A percentile compares a stretch with the other conserved stretches of the same genome.
Evolutionary conservation across 139 green algal genomes (phyloP).

Genomic region (Dunaliella sp.): DNA sequence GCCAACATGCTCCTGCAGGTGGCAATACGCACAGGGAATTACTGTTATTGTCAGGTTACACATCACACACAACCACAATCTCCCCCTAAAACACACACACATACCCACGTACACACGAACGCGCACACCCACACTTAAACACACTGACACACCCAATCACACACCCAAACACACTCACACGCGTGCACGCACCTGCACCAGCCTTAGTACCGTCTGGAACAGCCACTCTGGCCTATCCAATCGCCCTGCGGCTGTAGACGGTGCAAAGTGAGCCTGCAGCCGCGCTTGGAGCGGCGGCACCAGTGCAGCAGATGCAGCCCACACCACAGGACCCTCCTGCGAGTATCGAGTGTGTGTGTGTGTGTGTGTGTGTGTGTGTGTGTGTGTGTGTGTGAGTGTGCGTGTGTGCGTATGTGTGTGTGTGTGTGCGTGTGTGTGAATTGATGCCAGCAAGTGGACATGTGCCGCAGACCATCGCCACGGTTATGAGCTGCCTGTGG

Average conservation of each 20-base stretch:
- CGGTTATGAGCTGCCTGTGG: no score
- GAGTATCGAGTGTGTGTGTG: neutral
- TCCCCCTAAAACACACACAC: no score
- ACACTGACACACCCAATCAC: neutral
- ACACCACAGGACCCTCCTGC: constrained; percentile 2
- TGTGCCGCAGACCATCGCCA: no score
- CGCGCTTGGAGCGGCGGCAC: neutral
- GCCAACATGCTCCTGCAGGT: neutral
- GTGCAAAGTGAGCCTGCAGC: neutral
- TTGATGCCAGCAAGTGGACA: no score
- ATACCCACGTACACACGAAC: no score
- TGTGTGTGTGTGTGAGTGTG: neutral
- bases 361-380: neutral
- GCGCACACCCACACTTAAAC: neutral
- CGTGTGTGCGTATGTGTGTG: neutral
- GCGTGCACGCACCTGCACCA: constrained; percentile 11
- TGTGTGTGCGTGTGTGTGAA: neutral
- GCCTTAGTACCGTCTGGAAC: neutral
- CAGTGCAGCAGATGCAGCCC: neutral
- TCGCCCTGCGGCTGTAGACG: neutral
- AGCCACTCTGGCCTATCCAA: neutral
- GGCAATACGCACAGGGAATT: no score
- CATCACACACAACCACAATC: no score
- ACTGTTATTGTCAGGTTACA: no score
- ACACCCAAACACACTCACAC: neutral